Percentiles rank a stretch among this genome's conserved stretches.
Conservation (phyloP, 805 yeast species). For the Saccharomycopsis sp. region DNA sequence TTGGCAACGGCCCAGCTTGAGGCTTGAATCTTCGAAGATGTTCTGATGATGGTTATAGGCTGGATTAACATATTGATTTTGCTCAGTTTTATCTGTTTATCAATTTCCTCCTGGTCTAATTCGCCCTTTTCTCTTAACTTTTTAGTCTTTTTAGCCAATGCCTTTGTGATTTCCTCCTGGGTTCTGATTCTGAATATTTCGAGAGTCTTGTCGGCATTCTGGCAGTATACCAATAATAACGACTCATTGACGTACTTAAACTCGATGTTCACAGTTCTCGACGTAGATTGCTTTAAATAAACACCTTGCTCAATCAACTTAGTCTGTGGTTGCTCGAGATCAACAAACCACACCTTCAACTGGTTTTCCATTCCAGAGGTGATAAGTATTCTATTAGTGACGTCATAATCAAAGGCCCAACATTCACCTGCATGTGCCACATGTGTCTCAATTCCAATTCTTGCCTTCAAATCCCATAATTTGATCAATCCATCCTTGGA, state of each 20-base stretch:
- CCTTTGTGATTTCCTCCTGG: slow-evolving; percentile 71
- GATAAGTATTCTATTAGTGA: slow-evolving; percentile 36
- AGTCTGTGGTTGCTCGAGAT: slow-evolving; percentile 44
- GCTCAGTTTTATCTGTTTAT: slow-evolving; percentile 40
- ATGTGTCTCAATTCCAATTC: slow-evolving; percentile 91
- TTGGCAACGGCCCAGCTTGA: slow-evolving; percentile 55
- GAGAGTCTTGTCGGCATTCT: slow-evolving; percentile 72
- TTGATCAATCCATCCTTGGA: slow-evolving; percentile 89
- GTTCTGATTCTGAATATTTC: slow-evolving; percentile 77
- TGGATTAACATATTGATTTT: slow-evolving; percentile 53
- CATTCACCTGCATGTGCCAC: slow-evolving; percentile 91
- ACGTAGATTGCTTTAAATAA: slow-evolving; percentile 69
- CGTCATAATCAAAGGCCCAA: slow-evolving; percentile 56
- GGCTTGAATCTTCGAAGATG: slow-evolving; percentile 55
- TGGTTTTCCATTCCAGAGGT: slow-evolving; percentile 81
- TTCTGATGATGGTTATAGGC: slow-evolving; percentile 62
- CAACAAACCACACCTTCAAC: slow-evolving; percentile 75
- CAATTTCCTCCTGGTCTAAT: slow-evolving; percentile 51
- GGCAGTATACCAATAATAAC: slow-evolving; percentile 49
- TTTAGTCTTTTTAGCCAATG: slow-evolving; percentile 67
- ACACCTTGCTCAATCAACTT: slow-evolving; percentile 55
- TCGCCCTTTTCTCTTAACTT: slow-evolving; percentile 69
- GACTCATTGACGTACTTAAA: slow-evolving; percentile 41
- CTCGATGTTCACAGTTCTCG: slow-evolving; percentile 55
- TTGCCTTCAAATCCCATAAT: slow-evolving; percentile 86